Evolutionary conservation across 2,329 filamentous ascomycete genomes (phyloP), one percentile per base, ranked within the genome.

Genomic region (Paecilomyces sp.): DNA sequence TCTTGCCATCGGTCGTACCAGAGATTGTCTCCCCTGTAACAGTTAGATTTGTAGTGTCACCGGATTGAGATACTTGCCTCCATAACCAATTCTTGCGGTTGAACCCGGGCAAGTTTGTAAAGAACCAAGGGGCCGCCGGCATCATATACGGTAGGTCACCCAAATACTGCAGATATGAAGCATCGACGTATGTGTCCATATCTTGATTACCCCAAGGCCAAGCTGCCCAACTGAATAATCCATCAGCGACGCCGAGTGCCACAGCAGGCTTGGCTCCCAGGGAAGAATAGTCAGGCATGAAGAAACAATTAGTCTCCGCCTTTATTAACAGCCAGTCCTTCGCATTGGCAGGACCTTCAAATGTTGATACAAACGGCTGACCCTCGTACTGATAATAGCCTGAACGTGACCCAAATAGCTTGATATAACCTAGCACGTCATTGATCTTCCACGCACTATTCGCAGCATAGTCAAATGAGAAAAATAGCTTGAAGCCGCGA

Each of bases 331-430:
- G 33, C 80, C 80, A 83, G 63, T 82, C 79, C 3, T 67, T 64
- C 3, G 71, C 71, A 9, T 71, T 73, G 15, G 70, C 65, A 3
- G 75, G 62, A 1, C 81, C 81, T 64, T 83, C 78, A 31, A 79
- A 79, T 1, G 77, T 79, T 0, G 75, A 76, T 0, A 76, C 73
- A 1, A 79, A 64, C 0, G 76, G 73, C 47, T 64, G 67, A 2
- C 65, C 64, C 9, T 68, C 61, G 54, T 68, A 64, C 12, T 64
- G 60, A 61, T 68, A 74, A 58, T 75, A 71, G 1, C 71, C 69
- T 0, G 63, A 57, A 1, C 58, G 60, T 2, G 51, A 41, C 13
- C 67, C 66, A 58, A 71, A 74, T 13, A 63, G 62, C 28, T 69
- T 61, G 9, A 75, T 62, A 2, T 63, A 61, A 0, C 63, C 55